These are phyloP conservation scores for Podila minutissima DNA, from an alignment of 192 early-diverging fungal genomes.

Conservation along the genomic window DNA sequence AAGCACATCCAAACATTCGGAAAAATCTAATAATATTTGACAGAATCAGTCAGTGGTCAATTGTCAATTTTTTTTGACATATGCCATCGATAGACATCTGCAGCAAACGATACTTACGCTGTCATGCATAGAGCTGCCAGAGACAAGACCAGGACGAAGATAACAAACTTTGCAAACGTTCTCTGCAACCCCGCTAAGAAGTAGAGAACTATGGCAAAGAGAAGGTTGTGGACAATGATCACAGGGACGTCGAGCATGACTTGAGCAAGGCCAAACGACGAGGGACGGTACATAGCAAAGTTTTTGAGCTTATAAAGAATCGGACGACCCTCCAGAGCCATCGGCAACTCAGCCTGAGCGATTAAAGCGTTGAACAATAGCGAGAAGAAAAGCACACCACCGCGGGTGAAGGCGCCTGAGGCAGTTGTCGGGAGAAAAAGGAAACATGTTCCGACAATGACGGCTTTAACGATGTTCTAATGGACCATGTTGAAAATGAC, in stretches of 20 bases:
- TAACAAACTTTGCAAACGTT: slow-evolving; percentile 62
- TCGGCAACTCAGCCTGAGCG: slow-evolving; percentile 71
- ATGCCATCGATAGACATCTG: not conserved
- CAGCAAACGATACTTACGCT: slow-evolving; percentile 4
- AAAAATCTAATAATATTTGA: slow-evolving; percentile 11
- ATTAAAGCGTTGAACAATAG: slow-evolving; percentile 57
- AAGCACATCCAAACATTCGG: slow-evolving; percentile 40
- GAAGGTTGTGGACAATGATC: slow-evolving; percentile 52
- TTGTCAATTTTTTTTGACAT: not conserved
- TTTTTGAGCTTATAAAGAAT: slow-evolving; percentile 81
- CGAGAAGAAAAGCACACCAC: slow-evolving; percentile 76
- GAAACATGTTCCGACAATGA: not conserved
- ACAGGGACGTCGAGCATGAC: slow-evolving; percentile 61
- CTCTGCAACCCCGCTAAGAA: slow-evolving; percentile 66
- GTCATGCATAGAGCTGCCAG: slow-evolving; percentile 61
- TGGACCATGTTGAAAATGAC: not conserved
- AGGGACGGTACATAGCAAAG: slow-evolving; percentile 70
- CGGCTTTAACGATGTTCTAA: not conserved
- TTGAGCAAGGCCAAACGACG: slow-evolving; percentile 63
- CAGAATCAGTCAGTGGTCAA: not conserved
- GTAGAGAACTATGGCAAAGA: slow-evolving; percentile 65
- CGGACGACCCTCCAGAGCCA: slow-evolving; percentile 72
- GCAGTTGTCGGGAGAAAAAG: slow-evolving; percentile 3
- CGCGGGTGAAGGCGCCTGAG: slow-evolving; percentile 78
- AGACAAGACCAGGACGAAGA: slow-evolving; percentile 62